Percentiles rank a stretch among this genome's conserved stretches.
phyloP scores from a whole-genome alignment of 1,284 basidiomycete species.

The Leccinum solheimii region DNA sequence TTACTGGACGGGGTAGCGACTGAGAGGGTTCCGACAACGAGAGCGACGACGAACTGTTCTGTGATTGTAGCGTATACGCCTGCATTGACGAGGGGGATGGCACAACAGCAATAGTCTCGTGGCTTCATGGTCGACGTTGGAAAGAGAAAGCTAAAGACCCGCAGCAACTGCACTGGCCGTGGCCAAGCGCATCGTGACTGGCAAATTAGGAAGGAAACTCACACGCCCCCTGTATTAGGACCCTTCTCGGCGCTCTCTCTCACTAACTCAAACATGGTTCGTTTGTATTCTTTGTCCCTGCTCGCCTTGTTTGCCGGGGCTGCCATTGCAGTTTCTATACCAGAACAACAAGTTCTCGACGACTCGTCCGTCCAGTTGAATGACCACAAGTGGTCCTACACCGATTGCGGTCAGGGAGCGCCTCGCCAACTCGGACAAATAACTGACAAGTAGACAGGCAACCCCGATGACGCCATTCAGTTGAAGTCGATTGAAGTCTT shows the following conservation, averaged over 20 bases:
- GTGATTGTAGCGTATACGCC: slow-evolving; percentile 81
- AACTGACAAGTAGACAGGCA: slow-evolving; percentile 41
- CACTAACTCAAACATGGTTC: slow-evolving; percentile 41
- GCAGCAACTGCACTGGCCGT: not conserved
- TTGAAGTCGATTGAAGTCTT: slow-evolving; percentile 67
- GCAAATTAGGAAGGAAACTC: slow-evolving; percentile 17
- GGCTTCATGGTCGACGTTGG: slow-evolving; percentile 49
- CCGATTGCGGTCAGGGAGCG: slow-evolving; percentile 54
- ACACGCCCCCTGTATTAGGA: slow-evolving; percentile 20
- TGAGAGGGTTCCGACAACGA: slow-evolving; percentile 76
- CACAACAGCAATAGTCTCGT: slow-evolving; percentile 79
- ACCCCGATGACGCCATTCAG: slow-evolving; percentile 48
- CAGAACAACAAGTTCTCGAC: slow-evolving; percentile 43
- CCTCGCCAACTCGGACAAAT: not conserved
- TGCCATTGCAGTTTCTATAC: slow-evolving; percentile 35
- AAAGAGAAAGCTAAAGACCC: not conserved
- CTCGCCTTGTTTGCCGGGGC: slow-evolving; percentile 38
- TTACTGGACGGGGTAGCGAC: slow-evolving; percentile 78
- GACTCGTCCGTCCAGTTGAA: slow-evolving; percentile 38
- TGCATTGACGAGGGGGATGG: slow-evolving; percentile 82
- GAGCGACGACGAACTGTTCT: slow-evolving; percentile 71
- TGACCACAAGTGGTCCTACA: slow-evolving; percentile 53
- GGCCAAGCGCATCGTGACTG: not conserved
- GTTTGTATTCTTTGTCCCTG: slow-evolving; percentile 40
- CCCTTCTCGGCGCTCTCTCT: slow-evolving; percentile 4